Evolutionary conservation across 2,329 filamentous ascomycete genomes (phyloP).

Genomic region (Fusarium piperis): DNA sequence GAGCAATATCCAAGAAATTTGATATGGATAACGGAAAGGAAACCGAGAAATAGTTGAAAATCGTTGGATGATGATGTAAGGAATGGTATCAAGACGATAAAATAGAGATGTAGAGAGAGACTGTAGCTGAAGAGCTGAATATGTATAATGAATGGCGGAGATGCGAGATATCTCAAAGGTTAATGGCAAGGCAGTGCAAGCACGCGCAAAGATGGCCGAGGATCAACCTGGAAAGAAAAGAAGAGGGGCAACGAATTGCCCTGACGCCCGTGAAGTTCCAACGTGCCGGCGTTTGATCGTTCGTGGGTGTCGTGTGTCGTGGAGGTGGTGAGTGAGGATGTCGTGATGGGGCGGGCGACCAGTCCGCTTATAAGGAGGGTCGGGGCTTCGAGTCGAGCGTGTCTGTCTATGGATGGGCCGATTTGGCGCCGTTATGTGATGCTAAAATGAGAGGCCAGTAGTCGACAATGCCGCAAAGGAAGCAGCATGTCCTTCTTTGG

Average conservation of each 20-base stretch:
- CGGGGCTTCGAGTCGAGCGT: neutral
- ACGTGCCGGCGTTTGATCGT: conserved; percentile 37
- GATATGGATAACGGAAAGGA: conserved; percentile 6
- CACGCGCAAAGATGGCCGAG: conserved; percentile 57
- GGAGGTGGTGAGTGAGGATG: conserved; percentile 5
- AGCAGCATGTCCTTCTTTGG: conserved; percentile 40
- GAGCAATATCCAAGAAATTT: conserved; percentile 19
- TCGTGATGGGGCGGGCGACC: conserved; percentile 3
- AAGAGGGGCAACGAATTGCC: conserved; percentile 40
- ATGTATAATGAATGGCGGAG: conserved; percentile 30
- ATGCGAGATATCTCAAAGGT: conserved; percentile 33
- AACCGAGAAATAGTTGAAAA: conserved; percentile 20
- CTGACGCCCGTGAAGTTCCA: conserved; percentile 36
- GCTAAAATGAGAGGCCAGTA: conserved; percentile 38
- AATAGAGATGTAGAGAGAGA: conserved; percentile 4
- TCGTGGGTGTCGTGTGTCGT: conserved; percentile 16
- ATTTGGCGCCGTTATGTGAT: conserved; percentile 34
- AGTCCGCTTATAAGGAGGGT: conserved; percentile 20
- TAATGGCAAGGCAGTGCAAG: conserved; percentile 41
- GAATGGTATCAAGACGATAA: conserved; percentile 39
- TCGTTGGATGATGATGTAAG: conserved; percentile 25
- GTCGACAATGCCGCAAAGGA: conserved; percentile 40
- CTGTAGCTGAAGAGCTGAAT: conserved; percentile 17
- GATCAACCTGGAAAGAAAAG: conserved; percentile 63
- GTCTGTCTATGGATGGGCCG: conserved; percentile 1